Evolutionary conservation across 306 rosid genomes (phyloP), one percentile per base, ranked within the genome.

Genomic region (Erythrophleum fordii): DNA sequence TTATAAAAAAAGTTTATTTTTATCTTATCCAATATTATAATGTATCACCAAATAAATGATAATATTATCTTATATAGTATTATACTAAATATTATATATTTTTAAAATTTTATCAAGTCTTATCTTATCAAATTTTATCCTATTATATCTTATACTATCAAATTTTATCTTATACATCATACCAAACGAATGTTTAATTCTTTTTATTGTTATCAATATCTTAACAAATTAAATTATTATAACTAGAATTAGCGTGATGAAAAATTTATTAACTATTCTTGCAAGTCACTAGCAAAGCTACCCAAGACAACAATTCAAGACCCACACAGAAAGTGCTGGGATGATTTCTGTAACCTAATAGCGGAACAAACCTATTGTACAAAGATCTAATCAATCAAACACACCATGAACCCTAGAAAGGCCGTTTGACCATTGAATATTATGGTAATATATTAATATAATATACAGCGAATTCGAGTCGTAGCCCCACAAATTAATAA

Each of bases 391-490:
- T 84, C 81, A 87, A 87, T 84, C 84, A 87, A 84, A 80, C 66
- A 80, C 86, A 82, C 79, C 87, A 87, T 90, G 79, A 84, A 84
- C 86, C 81, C 67, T 68, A 78, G 83, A 90, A 86, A 85, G 90
- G 72, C 86, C 86, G 86, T 87, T 93, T 93, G 94, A 91, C 96
- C 89, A 70, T 67, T 84, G 75, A 58, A 25, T 58, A 83, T 83
- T 69, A 72, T 82, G 85, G 83, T 83, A 52, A 79, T 66, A 76
- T 9, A n/a, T 6, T 34, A 64, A 35, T 31, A 6, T 81, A 5
- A 80, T 56, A 76, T 80, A 69, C 72, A 77, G 77, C 77, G 62
- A 85, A 79, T 83, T 80, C 71, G 62, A 72, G 69, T 61, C 76
- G 78, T 48, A 60, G 28, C 88, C 75, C 88, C 74, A 75, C 84